Conservation (phyloP, 129 eudicot genomes). For the Helichrysum umbraculigerum region DNA sequence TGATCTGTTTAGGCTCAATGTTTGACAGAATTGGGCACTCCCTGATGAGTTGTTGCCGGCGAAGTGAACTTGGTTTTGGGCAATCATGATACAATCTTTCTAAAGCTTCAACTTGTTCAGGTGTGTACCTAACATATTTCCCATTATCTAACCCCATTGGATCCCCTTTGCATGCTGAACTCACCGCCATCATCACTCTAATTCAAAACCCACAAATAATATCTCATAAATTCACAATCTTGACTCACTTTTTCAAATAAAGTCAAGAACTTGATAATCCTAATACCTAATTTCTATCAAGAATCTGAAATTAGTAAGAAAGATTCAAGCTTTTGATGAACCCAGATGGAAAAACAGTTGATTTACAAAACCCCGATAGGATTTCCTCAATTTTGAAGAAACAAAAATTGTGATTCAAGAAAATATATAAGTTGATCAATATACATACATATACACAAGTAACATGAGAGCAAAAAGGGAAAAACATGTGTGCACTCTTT, state of each 20-base stretch:
- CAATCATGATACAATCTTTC: slow-evolving; percentile 88
- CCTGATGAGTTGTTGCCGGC: slow-evolving; percentile 85
- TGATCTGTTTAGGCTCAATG: slow-evolving; percentile 95
- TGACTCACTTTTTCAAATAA: not conserved
- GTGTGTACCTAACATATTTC: slow-evolving; percentile 85
- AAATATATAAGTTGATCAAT: not conserved
- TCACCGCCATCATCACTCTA: slow-evolving; percentile 88
- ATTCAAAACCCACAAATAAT: slow-evolving; percentile 4
- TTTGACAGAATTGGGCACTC: slow-evolving; percentile 90
- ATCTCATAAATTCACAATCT: slow-evolving; percentile 21
- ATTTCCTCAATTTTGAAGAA: slow-evolving; percentile 6
- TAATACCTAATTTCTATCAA: slow-evolving; percentile 1
- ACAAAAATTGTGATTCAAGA: slow-evolving; percentile 15
- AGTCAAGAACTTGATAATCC: slow-evolving; percentile 3
- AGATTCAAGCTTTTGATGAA: not conserved
- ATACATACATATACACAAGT: not conserved
- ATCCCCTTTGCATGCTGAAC: slow-evolving; percentile 64
- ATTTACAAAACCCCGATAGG: not conserved
- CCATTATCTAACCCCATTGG: slow-evolving; percentile 74
- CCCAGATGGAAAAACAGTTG: slow-evolving; percentile 16
- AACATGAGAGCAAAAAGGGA: slow-evolving; percentile 4
- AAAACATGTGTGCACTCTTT: slow-evolving; percentile 8
- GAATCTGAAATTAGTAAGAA: not conserved
- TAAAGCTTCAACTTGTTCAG: slow-evolving; percentile 92
- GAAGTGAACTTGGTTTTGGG: slow-evolving; percentile 89